Base-by-base conservation (phyloP, 2,329 filamentous ascomycete genomes). In the Trichoderma pleuroti region DNA sequence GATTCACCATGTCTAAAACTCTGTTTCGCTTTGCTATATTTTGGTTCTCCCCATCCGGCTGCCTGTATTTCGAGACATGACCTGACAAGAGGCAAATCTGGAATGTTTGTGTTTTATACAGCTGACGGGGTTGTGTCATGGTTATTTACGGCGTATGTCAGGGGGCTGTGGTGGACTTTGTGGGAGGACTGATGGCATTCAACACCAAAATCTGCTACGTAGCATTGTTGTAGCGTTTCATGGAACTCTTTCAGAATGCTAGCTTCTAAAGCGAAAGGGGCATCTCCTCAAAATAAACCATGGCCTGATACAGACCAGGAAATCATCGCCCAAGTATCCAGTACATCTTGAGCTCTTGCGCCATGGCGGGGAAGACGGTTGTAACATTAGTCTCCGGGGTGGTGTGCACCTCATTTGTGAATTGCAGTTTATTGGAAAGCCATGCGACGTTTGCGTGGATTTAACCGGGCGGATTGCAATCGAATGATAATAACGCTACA, bases 341-440 rank as follows among this genome's bases (percentile, higher is more conserved):
- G 2, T 21, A 6, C 1, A 46, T 24, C 11, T 24, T 21, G 5
- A 24, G 46, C 21, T 24, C 5, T 24, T 21, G 12, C 46, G 46
- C 21, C 6, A 52, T 24, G 46, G 46, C 46, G 46, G 46, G 46
- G 46, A 52, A 52, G 46, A 49, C 11, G n/a, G n/a, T 24, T 24
- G 2, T 2, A 24, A 1, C 10, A 14, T 6, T 0, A 2, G n/a
- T 21, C 2, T 11, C n/a, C 3, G n/a, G 5, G 1, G 10, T 52
- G 46, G 46, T 52, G 46, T 24, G 21, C 12, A 52, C 21, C n/a
- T 52, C 46, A 52, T 52, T 52, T 52, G 21, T 14, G 46, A 52
- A 24, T 1, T 9, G 21, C 21, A 24, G n/a, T 24, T 24, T 52
- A 52, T 24, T 52, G 46, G 46, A 7, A 7, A 52, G 21, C 5